Evolutionary conservation across 768 basidiomycete species (phyloP).

Genomic region (Hygrocybe punicea): DNA sequence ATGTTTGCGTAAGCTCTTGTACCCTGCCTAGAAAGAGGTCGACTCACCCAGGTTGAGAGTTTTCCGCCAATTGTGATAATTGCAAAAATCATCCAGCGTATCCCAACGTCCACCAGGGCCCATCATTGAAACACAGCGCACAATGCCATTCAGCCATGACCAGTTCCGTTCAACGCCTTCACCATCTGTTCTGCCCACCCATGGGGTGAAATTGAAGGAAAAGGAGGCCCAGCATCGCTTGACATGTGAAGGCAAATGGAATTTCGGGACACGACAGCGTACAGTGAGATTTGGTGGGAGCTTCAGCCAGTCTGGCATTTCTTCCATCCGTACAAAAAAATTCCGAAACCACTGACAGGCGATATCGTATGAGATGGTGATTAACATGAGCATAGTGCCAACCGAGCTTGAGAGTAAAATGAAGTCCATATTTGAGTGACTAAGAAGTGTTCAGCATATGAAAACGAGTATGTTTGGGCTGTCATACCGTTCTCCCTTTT

Average conservation of each 20-base stretch:
- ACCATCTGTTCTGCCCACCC: constrained; percentile 31
- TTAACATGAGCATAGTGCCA: not conserved
- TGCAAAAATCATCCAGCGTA: constrained; percentile 24
- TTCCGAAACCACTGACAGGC: constrained; percentile 6
- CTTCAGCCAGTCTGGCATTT: constrained; percentile 3
- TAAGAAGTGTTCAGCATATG: not conserved
- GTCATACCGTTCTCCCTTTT: constrained; percentile 30
- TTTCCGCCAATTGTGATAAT: constrained; percentile 23
- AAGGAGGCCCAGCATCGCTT: constrained; percentile 20
- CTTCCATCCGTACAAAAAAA: not conserved
- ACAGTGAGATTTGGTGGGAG: not conserved
- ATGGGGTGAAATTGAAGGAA: too few species aligned
- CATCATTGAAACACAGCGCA: constrained; percentile 16
- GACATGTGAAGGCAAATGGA: constrained; percentile 21
- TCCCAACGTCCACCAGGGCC: constrained; percentile 20
- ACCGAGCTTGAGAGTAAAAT: constrained; percentile 10
- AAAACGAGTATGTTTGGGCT: not conserved
- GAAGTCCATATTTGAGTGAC: constrained; percentile 18
- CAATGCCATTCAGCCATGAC: constrained; percentile 22
- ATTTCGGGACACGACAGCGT: constrained; percentile 20
- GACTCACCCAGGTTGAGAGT: constrained; percentile 14
- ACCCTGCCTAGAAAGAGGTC: not conserved
- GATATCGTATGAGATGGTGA: constrained; percentile 15
- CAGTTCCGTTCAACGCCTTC: constrained; percentile 37
- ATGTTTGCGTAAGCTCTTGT: not conserved